Evolutionary conservation across 495 filamentous ascomycete genomes (phyloP).

Genomic region (Darksidea phi): DNA sequence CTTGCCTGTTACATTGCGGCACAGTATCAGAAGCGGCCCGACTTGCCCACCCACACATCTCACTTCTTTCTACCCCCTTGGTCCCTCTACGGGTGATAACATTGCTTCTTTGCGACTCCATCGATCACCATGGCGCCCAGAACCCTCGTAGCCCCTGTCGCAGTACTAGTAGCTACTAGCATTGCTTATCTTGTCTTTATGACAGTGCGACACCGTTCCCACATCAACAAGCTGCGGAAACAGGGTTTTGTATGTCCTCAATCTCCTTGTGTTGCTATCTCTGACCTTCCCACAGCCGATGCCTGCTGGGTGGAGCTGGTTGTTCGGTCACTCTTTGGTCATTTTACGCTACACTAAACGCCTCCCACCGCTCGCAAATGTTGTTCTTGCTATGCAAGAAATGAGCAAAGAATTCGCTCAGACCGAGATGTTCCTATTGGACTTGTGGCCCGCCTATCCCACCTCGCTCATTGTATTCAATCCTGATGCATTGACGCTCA

Average conservation of each 20-base stretch:
- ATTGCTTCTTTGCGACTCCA: too few relatives aligned
- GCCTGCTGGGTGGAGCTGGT: constrained; percentile 18
- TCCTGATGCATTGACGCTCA: not conserved
- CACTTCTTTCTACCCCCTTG: too few relatives aligned
- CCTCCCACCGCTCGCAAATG: constrained; percentile 8
- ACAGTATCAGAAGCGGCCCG: too few relatives aligned
- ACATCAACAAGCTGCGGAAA: constrained; percentile 16
- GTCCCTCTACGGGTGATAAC: too few relatives aligned
- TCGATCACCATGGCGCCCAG: too few relatives aligned
- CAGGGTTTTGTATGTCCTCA: constrained; percentile 18
- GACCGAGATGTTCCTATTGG: constrained; percentile 11
- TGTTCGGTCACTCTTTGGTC: constrained; percentile 4
- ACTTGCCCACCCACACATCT: too few relatives aligned
- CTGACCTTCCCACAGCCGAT: constrained; percentile 2
- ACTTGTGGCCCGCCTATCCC: constrained; percentile 12
- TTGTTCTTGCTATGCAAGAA: not conserved
- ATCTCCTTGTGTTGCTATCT: not conserved
- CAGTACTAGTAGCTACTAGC: too few relatives aligned
- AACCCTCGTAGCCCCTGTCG: too few relatives aligned
- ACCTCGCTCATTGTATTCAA: not conserved
- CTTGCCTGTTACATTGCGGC: too few relatives aligned
- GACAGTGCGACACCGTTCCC: too few relatives aligned
- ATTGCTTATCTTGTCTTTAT: too few relatives aligned
- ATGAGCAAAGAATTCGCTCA: not conserved
- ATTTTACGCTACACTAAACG: not conserved